These are phyloP conservation scores for Puccinia horiana DNA, from an alignment of 1,284 basidiomycete genomes.

Conservation along the genomic window DNA sequence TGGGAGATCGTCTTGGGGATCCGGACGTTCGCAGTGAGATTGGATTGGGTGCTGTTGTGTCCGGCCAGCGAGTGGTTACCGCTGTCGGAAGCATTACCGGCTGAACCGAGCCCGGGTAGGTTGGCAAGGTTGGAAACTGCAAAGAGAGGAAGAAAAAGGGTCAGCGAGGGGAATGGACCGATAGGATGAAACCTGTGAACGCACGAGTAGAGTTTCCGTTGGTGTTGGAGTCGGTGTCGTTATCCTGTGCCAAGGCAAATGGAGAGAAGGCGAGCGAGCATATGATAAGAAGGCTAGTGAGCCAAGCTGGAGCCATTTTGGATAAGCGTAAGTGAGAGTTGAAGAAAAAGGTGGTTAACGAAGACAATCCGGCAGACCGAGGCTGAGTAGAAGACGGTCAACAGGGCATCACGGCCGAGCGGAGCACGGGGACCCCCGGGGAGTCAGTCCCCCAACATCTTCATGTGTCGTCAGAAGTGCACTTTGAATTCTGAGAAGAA, in stretches of 20 bases:
- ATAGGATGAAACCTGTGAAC: not conserved
- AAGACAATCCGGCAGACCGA: too few relatives aligned
- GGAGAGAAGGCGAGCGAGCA: not conserved
- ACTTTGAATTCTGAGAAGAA: too few relatives aligned
- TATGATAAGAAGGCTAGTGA: not conserved
- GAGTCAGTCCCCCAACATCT: too few relatives aligned
- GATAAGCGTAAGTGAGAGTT: too few relatives aligned
- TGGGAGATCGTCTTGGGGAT: constrained; percentile 35
- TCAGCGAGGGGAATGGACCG: not conserved
- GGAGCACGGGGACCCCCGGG: too few relatives aligned
- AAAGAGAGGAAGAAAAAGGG: not conserved
- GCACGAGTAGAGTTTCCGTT: not conserved
- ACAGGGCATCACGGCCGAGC: too few relatives aligned
- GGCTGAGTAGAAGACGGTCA: too few relatives aligned
- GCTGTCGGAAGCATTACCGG: not conserved
- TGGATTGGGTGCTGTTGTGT: constrained; percentile 1
- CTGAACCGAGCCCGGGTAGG: not conserved
- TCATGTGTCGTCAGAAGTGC: too few relatives aligned
- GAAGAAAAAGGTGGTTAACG: too few relatives aligned
- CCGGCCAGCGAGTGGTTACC: not conserved
- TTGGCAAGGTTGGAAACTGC: constrained; percentile 11
- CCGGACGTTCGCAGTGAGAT: constrained; percentile 25
- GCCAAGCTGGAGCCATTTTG: constrained; percentile 2
- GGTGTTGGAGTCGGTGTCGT: not conserved
- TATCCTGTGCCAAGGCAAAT: not conserved